Conservation (phyloP, 1,284 basidiomycete genomes). For the Violaceomyces palustris region DNA sequence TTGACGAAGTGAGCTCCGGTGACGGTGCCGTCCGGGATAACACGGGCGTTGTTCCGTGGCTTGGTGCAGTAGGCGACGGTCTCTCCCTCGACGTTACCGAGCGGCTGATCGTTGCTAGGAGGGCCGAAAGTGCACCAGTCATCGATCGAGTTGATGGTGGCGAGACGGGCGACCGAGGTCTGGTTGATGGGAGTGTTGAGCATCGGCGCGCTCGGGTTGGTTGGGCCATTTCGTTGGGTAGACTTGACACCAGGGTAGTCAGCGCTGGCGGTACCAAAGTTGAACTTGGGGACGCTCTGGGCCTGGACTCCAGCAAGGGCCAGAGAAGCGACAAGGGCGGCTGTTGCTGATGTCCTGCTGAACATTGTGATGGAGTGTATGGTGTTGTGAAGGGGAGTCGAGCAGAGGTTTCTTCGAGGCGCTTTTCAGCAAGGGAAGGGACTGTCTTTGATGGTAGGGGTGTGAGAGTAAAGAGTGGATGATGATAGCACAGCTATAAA, state of each 20-base stretch:
- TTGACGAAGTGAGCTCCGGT: slow-evolving; percentile 51
- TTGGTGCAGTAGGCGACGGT: slow-evolving; percentile 71
- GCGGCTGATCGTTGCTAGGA: slow-evolving; percentile 55
- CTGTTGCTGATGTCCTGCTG: too few species aligned
- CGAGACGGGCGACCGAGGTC: slow-evolving; percentile 43
- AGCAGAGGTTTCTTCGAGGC: too few species aligned
- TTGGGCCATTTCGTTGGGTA: slow-evolving; percentile 30
- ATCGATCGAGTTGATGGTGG: slow-evolving; percentile 47
- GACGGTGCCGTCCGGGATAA: slow-evolving; percentile 51
- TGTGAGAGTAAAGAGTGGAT: too few species aligned
- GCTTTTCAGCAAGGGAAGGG: too few species aligned
- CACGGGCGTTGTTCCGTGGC: slow-evolving; percentile 51
- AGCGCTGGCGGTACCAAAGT: slow-evolving; percentile 35
- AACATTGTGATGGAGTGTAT: too few species aligned
- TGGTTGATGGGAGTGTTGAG: slow-evolving; percentile 50
- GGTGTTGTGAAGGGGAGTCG: too few species aligned
- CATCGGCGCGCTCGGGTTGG: slow-evolving; percentile 41
- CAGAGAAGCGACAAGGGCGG: too few species aligned
- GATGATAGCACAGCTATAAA: too few species aligned
- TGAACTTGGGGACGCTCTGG: slow-evolving; percentile 29
- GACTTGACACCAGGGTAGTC: slow-evolving; percentile 40
- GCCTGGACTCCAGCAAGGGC: slow-evolving; percentile 6
- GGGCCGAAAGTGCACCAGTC: slow-evolving; percentile 53
- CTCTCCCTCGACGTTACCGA: slow-evolving; percentile 65
- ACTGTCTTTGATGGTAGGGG: too few species aligned